Evolutionary conservation across 768 basidiomycete genomes (phyloP).

Genomic region (Termitomyces heimii): DNA sequence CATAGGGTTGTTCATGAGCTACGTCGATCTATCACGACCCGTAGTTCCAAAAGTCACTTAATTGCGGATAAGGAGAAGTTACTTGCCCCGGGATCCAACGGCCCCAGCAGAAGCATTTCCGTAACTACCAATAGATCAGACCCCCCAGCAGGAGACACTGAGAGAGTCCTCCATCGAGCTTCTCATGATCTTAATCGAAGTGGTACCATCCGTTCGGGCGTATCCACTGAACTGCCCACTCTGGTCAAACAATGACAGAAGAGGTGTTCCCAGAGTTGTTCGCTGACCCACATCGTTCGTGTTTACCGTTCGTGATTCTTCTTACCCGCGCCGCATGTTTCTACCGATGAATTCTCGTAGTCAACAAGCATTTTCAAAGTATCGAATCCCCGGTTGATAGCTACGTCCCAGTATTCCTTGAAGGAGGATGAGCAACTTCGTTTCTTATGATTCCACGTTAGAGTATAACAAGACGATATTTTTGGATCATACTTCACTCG

Average conservation of each 20-base stretch:
- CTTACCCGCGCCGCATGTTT: neutral
- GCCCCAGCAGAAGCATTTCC: slow-evolving; percentile 4
- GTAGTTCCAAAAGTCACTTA: slow-evolving; percentile 19
- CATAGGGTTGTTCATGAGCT: slow-evolving; percentile 28
- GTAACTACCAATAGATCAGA: neutral
- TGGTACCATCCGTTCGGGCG: neutral
- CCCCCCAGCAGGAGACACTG: slow-evolving; percentile 1
- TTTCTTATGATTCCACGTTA: neutral
- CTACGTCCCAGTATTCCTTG: neutral
- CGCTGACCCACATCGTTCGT: neutral
- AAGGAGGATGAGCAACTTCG: too few species aligned
- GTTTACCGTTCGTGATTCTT: neutral
- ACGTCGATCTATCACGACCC: slow-evolving; percentile 33
- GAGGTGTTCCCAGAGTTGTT: neutral
- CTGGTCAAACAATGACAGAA: neutral
- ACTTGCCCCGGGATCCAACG: slow-evolving; percentile 1
- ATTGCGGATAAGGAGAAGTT: slow-evolving; percentile 9
- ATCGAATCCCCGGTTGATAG: neutral
- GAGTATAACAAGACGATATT: neutral
- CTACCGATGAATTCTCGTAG: neutral
- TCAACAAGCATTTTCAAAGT: neutral
- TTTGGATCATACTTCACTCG: neutral
- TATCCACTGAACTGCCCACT: slow-evolving; percentile 3
- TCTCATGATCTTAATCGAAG: slow-evolving; percentile 4
- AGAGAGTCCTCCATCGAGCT: slow-evolving; percentile 3